Percentiles rank a stretch among this genome's conserved stretches.
Conservation (phyloP, 306 rosid genomes). For the Castanea sativa region DNA sequence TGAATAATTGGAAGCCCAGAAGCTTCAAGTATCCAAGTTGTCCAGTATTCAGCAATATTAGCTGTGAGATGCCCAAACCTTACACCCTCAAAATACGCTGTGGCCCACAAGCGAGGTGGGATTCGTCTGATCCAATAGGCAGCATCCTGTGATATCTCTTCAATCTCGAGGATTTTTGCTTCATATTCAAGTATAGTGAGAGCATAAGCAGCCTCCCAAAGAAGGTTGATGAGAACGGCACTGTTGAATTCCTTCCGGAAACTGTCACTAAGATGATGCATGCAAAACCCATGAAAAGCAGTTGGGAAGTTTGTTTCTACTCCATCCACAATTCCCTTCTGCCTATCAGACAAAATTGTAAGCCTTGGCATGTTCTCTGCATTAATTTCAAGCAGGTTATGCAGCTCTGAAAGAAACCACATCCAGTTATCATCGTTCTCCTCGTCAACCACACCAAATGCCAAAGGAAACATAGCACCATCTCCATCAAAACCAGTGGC, state of each 20-base stretch:
- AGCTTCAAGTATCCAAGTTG: conserved; percentile 46
- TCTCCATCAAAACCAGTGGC: conserved; percentile 60
- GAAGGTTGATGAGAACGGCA: conserved; percentile 35
- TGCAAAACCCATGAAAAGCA: conserved; percentile 57
- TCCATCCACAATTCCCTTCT: conserved; percentile 46
- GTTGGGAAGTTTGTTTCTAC: conserved; percentile 48
- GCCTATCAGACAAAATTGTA: conserved; percentile 51
- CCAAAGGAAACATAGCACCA: conserved; percentile 48
- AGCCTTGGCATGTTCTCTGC: conserved; percentile 55
- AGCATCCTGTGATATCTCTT: conserved; percentile 46
- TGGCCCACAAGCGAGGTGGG: conserved; percentile 49
- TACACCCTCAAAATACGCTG: conserved; percentile 52
- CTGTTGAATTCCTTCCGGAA: conserved; percentile 47
- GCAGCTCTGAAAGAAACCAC: conserved; percentile 60
- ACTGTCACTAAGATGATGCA: conserved; percentile 49
- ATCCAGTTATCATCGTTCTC: conserved; percentile 56
- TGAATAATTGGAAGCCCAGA: conserved; percentile 58
- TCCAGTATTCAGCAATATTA: conserved; percentile 40
- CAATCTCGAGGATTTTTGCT: conserved; percentile 42
- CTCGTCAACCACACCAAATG: conserved; percentile 55
- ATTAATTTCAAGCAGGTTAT: conserved; percentile 43
- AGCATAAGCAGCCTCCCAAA: conserved; percentile 56
- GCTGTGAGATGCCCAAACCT: conserved; percentile 54
- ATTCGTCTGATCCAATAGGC: conserved; percentile 50
- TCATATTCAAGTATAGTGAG: conserved; percentile 39